Evolutionary conservation across 2,329 filamentous ascomycete genomes (phyloP), one percentile per base, ranked within the genome.

Genomic region (Sporothrix schenckii): DNA sequence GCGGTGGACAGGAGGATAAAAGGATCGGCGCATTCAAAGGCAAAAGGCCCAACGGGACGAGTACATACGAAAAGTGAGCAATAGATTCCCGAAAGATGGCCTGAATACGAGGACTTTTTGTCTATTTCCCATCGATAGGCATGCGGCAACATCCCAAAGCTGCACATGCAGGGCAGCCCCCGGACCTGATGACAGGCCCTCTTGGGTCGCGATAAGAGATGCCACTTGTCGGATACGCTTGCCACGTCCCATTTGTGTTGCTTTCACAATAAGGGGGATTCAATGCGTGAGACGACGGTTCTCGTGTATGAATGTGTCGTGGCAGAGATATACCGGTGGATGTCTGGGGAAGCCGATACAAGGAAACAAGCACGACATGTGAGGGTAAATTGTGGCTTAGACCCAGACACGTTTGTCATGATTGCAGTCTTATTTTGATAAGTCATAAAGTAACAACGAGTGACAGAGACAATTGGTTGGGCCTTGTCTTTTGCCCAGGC

Each of bases 301-400:
- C 16, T 44, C 24, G 39, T 41, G 34, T 60, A 21, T 53, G 50
- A 10, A 6, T 53, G n/a, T 61, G 56, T 61, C 56, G 56, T 44
- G 56, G 56, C 34, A 41, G 34, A 44, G 58, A 44, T 27, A 49
- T 24, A 16, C 30, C 21, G 60, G 41, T 24, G 49, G 47, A 66
- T 34, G n/a, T 39, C 61, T 66, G 47, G 47, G 61, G 61, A 66
- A 66, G 61, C 44, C 14, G 61, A 66, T 52, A 21, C 47, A 52
- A 52, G 61, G 44, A 34, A 7, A 41, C 34, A 44, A 2, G 53
- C 19, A 27, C 34, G 16, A 66, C 34, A 24, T 34, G 19, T 27
- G 60, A 63, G 24, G 6, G 10, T 21, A 24, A 11, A 44, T 21
- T 34, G 61, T 52, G 61, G 61, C 61, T 66, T 52, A 66, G 61